Evolutionary conservation across 805 yeast species (phyloP).

Genomic region (Cyberlindnera mycetangii): DNA sequence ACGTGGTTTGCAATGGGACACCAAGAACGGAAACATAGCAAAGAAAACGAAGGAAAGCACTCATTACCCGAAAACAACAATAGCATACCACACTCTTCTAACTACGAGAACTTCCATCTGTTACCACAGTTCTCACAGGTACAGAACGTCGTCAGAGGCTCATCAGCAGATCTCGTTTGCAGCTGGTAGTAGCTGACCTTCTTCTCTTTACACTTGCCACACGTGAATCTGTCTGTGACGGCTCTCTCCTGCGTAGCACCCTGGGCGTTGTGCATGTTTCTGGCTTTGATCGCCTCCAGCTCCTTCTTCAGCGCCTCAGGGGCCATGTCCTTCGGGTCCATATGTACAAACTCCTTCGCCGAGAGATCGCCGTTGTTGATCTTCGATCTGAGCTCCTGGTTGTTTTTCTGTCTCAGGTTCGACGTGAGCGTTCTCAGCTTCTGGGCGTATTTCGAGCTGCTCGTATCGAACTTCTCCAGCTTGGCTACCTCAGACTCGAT

Average conservation of each 20-base stretch:
- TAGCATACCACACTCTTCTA: too few species aligned
- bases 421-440: slow-evolving; percentile 83
- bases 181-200: slow-evolving; percentile 95
- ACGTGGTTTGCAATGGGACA: too few species aligned
- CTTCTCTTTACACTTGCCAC: slow-evolving; percentile 97
- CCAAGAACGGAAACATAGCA: too few species aligned
- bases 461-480: slow-evolving; percentile 51
- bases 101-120: slow-evolving; percentile 97
- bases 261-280: slow-evolving; percentile 93
- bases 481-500: slow-evolving; percentile 73
- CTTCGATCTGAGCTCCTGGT: slow-evolving; percentile 75
- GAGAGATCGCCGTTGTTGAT: slow-evolving; percentile 64
- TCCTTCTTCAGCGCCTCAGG: slow-evolving; percentile 87
- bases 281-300: slow-evolving; percentile 78
- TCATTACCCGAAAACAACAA: too few species aligned
- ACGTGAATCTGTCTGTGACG: slow-evolving; percentile 91
- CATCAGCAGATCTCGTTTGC: slow-evolving; percentile 99
- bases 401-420: slow-evolving; percentile 84
- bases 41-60: too few species aligned
- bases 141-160: slow-evolving; percentile 96
- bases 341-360: slow-evolving; percentile 63
- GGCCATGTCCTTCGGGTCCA: slow-evolving; percentile 95
- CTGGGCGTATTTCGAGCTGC: slow-evolving; percentile 56
- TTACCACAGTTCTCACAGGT: slow-evolving; percentile 97
- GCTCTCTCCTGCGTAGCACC: slow-evolving; percentile 97